Base-by-base conservation (phyloP, 139 green algal genomes). In the Zygnema cylindricum region DNA sequence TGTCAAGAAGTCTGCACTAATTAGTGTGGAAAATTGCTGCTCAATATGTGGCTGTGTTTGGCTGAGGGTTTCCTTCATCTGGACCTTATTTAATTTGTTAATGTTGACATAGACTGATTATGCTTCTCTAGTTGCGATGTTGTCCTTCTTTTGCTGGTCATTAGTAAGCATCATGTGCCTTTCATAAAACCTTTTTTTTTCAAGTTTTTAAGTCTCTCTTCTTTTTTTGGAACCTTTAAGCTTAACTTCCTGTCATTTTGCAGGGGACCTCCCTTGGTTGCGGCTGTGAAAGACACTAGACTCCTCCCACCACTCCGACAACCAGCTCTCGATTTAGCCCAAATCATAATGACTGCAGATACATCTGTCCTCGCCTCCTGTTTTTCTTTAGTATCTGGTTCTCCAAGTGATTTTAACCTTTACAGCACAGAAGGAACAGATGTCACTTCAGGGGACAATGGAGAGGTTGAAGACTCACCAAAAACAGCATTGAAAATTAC, bases 281-380 rank as follows among this genome's bases (percentile, higher is more conserved):
- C 43, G 22, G 36, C 82, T 35, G 32, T 87, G 25, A 82, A 84
- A 21, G 82, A 87, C 32, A 39, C 33, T n/a, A 49, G 25, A n/a
- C 82, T 87, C 30, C 57, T 43, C n/a, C 43, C n/a, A 36, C 32
- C 82, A 25, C 82, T 87, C 23, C 82, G 82, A 32, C 55, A 83
- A 54, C 55, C 82, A 16, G 82, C 82, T 32, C 32, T 82, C 40
- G 43, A 87, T 2, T 71, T 87, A 32, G 82, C 82, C 0, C 32
- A 43, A 1, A 71, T 71, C 71, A 84, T 87, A 69, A 21, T 87
- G 30, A 82, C 82, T 43, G 82, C 82, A 30, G 82, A 87, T 30
- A 1, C n/a, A 54, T 54, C 82, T 30, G 82, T 54, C 32, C 41
- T 84, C 42, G 39, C 77, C 25, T 30, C 77, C 41, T 35, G 22